Evolutionary conservation across 2,329 filamentous ascomycete genomes (phyloP).

Genomic region (Colletotrichum tropicale): DNA sequence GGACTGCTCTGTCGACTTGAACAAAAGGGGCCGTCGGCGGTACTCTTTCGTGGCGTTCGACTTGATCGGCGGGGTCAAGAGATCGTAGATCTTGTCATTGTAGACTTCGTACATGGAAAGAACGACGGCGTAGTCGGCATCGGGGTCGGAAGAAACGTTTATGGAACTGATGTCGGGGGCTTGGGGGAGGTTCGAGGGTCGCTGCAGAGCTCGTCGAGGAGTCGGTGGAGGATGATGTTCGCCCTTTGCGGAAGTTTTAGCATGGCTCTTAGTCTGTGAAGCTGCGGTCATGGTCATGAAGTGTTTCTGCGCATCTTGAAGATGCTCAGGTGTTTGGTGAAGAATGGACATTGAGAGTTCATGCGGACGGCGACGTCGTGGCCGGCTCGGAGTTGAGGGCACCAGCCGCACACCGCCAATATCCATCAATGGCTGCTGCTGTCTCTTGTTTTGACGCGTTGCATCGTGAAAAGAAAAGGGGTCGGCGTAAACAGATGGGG

Average conservation of each 20-base stretch:
- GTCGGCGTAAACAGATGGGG: constrained; percentile 28
- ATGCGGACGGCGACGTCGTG: background rate
- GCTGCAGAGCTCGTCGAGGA: constrained; percentile 67
- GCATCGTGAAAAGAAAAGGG: background rate
- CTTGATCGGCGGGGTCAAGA: constrained; percentile 71
- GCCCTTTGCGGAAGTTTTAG: constrained; percentile 56
- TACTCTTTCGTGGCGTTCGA: constrained; percentile 70
- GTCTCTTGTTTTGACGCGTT: constrained; percentile 19
- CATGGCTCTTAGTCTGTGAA: constrained; percentile 43
- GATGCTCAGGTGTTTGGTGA: background rate
- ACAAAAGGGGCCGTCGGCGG: constrained; percentile 81
- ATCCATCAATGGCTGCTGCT: constrained; percentile 33
- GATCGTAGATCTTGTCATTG: constrained; percentile 96
- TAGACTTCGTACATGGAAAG: constrained; percentile 99
- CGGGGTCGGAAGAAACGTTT: constrained; percentile 67
- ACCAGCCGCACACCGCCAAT: constrained; percentile 52
- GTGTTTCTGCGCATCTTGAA: constrained; percentile 15
- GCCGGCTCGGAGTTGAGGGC: constrained; percentile 19
- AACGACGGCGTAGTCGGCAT: constrained; percentile 83
- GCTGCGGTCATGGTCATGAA: constrained; percentile 33
- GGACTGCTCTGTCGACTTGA: constrained; percentile 89
- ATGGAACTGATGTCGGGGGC: constrained; percentile 77
- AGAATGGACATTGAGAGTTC: background rate
- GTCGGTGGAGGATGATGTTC: constrained; percentile 58
- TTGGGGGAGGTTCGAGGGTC: constrained; percentile 74